Percentiles rank a stretch among this genome's conserved stretches.
These are phyloP conservation scores for Dioscorea dumetorum DNA, from an alignment of 106 monocot genomes.

Conservation along the genomic window DNA sequence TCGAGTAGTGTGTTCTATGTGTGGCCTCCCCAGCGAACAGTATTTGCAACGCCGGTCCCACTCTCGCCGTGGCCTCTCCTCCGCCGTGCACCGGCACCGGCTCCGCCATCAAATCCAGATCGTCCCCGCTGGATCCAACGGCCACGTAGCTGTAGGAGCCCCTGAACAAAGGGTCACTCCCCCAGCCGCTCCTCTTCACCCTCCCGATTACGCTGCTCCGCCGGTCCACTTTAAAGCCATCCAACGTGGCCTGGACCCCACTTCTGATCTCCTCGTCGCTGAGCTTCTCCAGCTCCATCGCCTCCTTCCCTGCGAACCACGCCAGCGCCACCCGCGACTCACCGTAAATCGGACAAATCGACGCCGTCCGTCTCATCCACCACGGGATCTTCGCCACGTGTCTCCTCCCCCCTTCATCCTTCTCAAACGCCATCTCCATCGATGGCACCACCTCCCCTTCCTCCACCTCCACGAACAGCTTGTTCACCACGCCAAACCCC, in stretches of 20 bases:
- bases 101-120: no score
- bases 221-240: conserved; percentile 11
- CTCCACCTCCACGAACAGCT: conserved; percentile 66
- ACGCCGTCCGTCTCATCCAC: conserved; percentile 68
- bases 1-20: conserved; percentile 60
- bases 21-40: conserved; percentile 59
- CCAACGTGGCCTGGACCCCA: conserved; percentile 44
- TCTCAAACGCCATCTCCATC: conserved; percentile 60
- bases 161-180: conserved; percentile 43
- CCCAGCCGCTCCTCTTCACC: conserved; percentile 44
- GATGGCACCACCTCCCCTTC: conserved; percentile 32
- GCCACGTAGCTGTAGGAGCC: conserved; percentile 39
- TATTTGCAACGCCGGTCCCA: conserved; percentile 60
- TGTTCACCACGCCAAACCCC: conserved; percentile 73
- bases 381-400: conserved; percentile 37
- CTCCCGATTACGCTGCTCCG: conserved; percentile 17
- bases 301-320: conserved; percentile 72
- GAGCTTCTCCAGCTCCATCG: conserved; percentile 48
- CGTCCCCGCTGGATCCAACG: no score
- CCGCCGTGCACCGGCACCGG: no score
- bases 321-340: conserved; percentile 54
- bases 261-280: conserved; percentile 42
- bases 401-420: background rate
- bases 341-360: conserved; percentile 52
- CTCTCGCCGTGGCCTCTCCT: background rate